phyloP scores from a whole-genome alignment of 73 alveolate genomes.

The Tetrahymena borealis region DNA sequence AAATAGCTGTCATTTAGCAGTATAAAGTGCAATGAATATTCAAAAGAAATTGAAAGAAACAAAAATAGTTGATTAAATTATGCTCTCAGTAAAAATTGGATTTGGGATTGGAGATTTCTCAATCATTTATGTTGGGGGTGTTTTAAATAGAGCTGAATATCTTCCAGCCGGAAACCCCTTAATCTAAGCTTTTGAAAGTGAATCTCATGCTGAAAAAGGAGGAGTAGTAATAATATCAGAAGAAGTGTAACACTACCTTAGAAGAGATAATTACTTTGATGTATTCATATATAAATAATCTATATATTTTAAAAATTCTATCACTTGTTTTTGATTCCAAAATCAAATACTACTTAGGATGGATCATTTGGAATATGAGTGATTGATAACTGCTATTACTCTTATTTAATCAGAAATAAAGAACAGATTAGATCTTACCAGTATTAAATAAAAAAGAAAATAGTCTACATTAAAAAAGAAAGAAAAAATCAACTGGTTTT shows the following conservation, averaged over 20 bases:
- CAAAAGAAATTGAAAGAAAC: constrained; percentile 72
- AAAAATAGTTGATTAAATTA: constrained; percentile 66
- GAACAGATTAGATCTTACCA: too few species aligned
- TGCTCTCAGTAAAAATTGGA: constrained; percentile 63
- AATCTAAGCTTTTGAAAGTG: constrained; percentile 82
- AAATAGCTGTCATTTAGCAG: constrained; percentile 62
- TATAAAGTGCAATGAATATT: constrained; percentile 81
- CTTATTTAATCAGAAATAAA: too few species aligned
- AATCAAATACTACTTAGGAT: too few species aligned
- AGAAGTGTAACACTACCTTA: constrained; percentile 63
- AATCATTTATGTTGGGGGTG: constrained; percentile 89
- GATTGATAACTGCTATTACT: too few species aligned
- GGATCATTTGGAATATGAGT: too few species aligned
- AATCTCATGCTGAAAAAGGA: constrained; percentile 80
- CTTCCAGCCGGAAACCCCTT: constrained; percentile 86
- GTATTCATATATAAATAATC: neutral
- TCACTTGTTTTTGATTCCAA: too few species aligned
- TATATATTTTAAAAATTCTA: too few species aligned
- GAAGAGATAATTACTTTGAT: neutral
- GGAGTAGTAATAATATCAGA: constrained; percentile 83
- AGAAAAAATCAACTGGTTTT: too few species aligned
- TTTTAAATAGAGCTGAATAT: constrained; percentile 88
- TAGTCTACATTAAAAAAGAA: too few species aligned
- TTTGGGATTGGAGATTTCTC: constrained; percentile 90
- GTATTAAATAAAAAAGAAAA: too few species aligned